Conservation (phyloP, 345 rosid genomes). For the Aquilaria malaccensis region DNA sequence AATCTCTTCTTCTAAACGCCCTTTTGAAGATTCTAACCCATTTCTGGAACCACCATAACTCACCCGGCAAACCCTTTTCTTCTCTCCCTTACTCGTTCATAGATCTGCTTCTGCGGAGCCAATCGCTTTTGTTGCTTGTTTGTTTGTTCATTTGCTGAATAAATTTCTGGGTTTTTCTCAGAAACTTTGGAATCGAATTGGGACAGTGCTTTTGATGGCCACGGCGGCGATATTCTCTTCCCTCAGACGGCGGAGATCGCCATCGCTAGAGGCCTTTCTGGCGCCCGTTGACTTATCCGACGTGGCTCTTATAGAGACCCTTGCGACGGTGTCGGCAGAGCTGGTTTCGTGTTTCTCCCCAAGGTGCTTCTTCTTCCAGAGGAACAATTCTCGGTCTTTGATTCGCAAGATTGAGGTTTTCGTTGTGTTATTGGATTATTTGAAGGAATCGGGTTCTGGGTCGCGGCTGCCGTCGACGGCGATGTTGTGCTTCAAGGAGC, state of each 20-base stretch:
- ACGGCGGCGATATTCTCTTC: conserved; percentile 83
- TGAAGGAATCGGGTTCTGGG: conserved; percentile 38
- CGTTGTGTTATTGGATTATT: conserved; percentile 49
- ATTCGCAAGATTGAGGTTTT: conserved; percentile 68
- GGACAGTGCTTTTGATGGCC: conserved; percentile 39
- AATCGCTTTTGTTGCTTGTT: conserved; percentile 7
- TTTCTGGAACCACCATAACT: neutral
- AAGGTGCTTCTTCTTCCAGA: conserved; percentile 47
- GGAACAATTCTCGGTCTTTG: conserved; percentile 68
- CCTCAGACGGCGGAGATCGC: conserved; percentile 65
- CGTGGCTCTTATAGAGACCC: conserved; percentile 54
- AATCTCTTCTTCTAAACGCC: neutral
- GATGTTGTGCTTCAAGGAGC: conserved; percentile 77
- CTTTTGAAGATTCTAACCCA: conserved; percentile 19
- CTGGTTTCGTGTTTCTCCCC: conserved; percentile 45
- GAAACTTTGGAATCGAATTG: conserved; percentile 7
- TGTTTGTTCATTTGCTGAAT: no score
- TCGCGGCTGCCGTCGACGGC: conserved; percentile 39
- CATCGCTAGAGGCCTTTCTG: conserved; percentile 70
- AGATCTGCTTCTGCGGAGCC: conserved; percentile 5
- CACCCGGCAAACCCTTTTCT: conserved; percentile 1
- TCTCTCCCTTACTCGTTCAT: conserved; percentile 10
- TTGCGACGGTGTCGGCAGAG: conserved; percentile 51
- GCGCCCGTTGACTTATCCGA: conserved; percentile 82
- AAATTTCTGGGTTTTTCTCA: neutral